Evolutionary conservation across 768 basidiomycete species (phyloP), one percentile per base, ranked within the genome.

Genomic region (Podaxis pistillaris): DNA sequence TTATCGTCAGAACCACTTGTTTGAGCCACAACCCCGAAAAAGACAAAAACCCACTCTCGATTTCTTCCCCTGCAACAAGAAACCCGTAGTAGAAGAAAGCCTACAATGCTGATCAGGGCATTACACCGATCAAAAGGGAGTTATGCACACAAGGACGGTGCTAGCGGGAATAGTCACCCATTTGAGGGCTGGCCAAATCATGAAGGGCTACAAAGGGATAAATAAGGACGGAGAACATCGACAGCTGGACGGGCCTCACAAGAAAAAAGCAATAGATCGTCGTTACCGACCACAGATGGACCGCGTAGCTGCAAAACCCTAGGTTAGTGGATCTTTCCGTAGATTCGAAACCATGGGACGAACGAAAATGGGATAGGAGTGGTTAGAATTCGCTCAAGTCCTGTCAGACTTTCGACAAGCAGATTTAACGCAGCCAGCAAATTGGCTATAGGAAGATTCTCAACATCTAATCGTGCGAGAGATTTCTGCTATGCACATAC

Each of bases 301-400:
- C 75, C 1, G 85, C 85, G 68, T 89, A 89, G 46, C 87, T 88
- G 65, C 52, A 47, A 8, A 26, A 56, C 37, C 50, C 51, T 41
- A 12, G 24, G 46, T 41, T 5, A 60, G n/a, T 17, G 19, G 12
- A 17, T 54, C 7, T n/a, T 15, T 19, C 37, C 36, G 17, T 33
- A 1, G 8, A 54, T 26, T 24, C 17, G 40, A 11, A 5, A 44
- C 37, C n/a, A 2, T 22, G 9, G 36, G 4, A 73, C 82, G 46
- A 66, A 89, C 83, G 88, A 90, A 74, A 88, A 90, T 9, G 89
- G 90, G 50, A 91, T 89, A 2, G 89, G 89, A 1, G 88, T 89
- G 0, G 88, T 90, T 4, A 91, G 77, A 64, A 90, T 89, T 46
- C 90, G 77, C 68, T 91, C 89, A 1, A 91, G 76, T 3, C 86